These are phyloP conservation scores for Sisymbrium altissimum DNA, from an alignment of 345 rosid genomes.

Conservation along the genomic window DNA sequence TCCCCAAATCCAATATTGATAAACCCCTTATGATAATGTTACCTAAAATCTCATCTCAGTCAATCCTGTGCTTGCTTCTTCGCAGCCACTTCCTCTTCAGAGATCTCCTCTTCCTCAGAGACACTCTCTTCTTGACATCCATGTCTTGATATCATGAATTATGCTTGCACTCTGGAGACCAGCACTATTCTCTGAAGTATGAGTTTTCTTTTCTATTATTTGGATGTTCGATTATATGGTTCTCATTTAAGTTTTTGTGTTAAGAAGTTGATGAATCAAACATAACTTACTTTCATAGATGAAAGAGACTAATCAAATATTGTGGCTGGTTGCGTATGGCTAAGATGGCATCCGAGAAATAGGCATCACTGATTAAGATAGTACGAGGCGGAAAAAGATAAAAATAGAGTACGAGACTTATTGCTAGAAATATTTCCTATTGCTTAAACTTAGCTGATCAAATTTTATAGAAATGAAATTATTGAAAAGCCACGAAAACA, in stretches of 20 bases:
- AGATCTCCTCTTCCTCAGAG: conserved; percentile 11
- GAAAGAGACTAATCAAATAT: too few species aligned
- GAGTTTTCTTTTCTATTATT: too few species aligned
- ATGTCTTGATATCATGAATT: too few species aligned
- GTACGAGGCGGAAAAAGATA: background rate
- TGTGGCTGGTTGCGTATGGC: background rate
- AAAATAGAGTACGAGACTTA: background rate
- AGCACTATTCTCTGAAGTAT: too few species aligned
- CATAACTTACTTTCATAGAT: too few species aligned
- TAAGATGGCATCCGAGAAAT: background rate
- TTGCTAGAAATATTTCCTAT: background rate
- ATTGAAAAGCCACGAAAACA: background rate
- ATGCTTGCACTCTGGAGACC: too few species aligned
- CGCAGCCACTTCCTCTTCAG: conserved; percentile 15
- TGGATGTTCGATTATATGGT: too few species aligned
- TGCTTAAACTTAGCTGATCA: conserved; percentile 14
- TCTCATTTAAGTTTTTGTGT: too few species aligned
- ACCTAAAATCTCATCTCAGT: background rate
- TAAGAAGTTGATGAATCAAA: too few species aligned
- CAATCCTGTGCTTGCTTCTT: conserved; percentile 21
- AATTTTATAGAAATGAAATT: conserved; percentile 3
- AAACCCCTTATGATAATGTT: background rate
- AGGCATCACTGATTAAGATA: background rate
- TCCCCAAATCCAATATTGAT: background rate
- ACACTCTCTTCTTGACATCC: too few species aligned